Base-by-base conservation (phyloP, 257 asterid genomes). In the Striga asiatica region DNA sequence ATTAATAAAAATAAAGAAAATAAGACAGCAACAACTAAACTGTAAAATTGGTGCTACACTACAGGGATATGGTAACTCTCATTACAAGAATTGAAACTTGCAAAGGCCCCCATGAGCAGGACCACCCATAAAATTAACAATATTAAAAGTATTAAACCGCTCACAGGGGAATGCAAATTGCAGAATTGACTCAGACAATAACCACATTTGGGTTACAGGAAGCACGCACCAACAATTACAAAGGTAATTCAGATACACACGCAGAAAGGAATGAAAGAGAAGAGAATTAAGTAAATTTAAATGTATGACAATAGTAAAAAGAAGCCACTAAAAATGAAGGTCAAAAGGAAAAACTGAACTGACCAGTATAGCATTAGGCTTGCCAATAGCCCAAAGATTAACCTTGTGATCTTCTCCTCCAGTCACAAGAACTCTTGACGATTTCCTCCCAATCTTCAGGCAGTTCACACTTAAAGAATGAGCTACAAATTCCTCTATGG, bases 381-480 rank as follows among this genome's bases (percentile, higher is more conserved):
- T 91, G 71, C 98, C 96, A 62, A 91, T 91, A 66, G 98, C 84
- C 98, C 98, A 91, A 7, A 87, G 93, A 60, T 91, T 91, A 73
- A 91, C 98, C 73, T 87, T 87, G 67, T 91, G 96, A 81, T 91
- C 98, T 82, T 91, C 98, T 57, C 98, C 98, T 58, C 98, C 98
- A 9, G 98, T 91, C 61, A 91, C 88, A 60, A 91, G 94, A 77
- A 91, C 94, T 79, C 98, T 72, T 41, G 95, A 84, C 41, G 96
- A 81, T 66, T 82, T 87, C 71, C 96, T 76, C 70, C 98, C 98
- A 41, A 91, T 87, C 80, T 91, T 91, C 56, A 91, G 77, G 80
- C 98, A 87, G 77, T 91, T 91, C 17, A 91, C 98, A 67, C 88
- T 84, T 71, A 66, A 78, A 39, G 98, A 80, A 81, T 91, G 98